phyloP scores from a whole-genome alignment of 345 rosid species.

The Cardamine chenopodiifolia region DNA sequence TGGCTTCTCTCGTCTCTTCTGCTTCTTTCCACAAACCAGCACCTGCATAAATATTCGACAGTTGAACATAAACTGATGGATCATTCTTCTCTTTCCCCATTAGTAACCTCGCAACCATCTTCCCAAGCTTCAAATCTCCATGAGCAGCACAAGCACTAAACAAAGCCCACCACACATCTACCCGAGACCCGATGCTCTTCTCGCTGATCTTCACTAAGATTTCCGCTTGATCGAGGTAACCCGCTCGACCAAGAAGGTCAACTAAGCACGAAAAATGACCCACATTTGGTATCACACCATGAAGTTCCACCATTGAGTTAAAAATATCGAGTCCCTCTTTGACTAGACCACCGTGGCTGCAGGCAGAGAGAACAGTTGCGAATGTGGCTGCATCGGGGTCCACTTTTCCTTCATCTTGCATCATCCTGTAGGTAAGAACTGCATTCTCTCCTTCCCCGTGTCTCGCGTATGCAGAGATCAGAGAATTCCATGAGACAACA shows the following conservation, averaged over 20 bases:
- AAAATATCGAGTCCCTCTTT: constrained; percentile 58
- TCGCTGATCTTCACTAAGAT: constrained; percentile 41
- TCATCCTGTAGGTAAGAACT: constrained; percentile 48
- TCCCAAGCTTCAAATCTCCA: constrained; percentile 67
- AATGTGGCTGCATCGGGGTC: constrained; percentile 68
- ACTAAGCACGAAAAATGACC: constrained; percentile 76
- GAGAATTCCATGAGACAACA: constrained; percentile 69
- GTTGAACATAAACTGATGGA: constrained; percentile 61
- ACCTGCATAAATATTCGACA: constrained; percentile 75
- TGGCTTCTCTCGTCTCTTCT: constrained; percentile 52
- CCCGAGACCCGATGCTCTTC: constrained; percentile 39
- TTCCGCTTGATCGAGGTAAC: constrained; percentile 71
- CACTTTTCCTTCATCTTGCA: constrained; percentile 48
- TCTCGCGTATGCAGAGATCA: constrained; percentile 68
- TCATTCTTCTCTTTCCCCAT: constrained; percentile 56
- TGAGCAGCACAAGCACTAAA: constrained; percentile 81
- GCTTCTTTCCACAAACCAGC: constrained; percentile 84
- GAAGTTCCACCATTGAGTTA: constrained; percentile 53
- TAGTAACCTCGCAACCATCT: constrained; percentile 54
- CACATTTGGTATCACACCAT: constrained; percentile 49
- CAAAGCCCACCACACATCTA: constrained; percentile 63
- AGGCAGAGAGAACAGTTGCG: constrained; percentile 67
- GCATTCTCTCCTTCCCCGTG: constrained; percentile 75
- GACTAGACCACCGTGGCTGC: constrained; percentile 75
- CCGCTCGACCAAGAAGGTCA: constrained; percentile 78